Evolutionary conservation across 495 filamentous ascomycete genomes (phyloP).

Genomic region (Aspergillus biplanus): DNA sequence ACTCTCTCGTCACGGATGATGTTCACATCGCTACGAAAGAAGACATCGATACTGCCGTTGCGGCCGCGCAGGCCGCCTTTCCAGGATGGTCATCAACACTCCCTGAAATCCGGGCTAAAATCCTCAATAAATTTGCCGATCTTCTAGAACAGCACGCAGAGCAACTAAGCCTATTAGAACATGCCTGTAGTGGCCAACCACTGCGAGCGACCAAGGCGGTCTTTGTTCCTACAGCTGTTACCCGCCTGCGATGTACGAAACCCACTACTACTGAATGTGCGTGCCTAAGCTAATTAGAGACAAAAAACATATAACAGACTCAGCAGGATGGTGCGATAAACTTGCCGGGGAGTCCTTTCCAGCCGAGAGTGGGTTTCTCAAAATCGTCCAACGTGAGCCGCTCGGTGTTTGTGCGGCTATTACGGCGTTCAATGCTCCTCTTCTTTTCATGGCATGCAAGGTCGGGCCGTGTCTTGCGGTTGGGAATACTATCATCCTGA

Average conservation of each 20-base stretch:
- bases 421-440: constrained; percentile 25
- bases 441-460: constrained; percentile 29
- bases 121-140: background rate
- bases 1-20: background rate
- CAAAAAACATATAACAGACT: background rate
- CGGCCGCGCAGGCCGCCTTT: background rate
- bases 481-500: constrained; percentile 56
- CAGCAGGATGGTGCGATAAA: background rate
- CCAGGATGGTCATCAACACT: background rate
- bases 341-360: background rate
- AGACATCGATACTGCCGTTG: constrained; percentile 3
- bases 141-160: background rate
- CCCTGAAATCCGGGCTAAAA: background rate
- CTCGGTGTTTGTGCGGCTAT: constrained; percentile 20
- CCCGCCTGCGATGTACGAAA: background rate
- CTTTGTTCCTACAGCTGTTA: background rate
- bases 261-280: background rate
- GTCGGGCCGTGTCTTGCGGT: constrained; percentile 51
- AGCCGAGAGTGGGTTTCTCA: background rate
- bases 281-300: background rate
- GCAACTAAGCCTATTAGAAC: background rate
- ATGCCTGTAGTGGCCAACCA: background rate
- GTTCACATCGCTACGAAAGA: constrained; percentile 1
- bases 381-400: constrained; percentile 7
- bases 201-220: background rate